These are phyloP conservation scores for Citeromyces hawaiiensis DNA, from an alignment of 1,139 yeast species.

Conservation along the genomic window DNA sequence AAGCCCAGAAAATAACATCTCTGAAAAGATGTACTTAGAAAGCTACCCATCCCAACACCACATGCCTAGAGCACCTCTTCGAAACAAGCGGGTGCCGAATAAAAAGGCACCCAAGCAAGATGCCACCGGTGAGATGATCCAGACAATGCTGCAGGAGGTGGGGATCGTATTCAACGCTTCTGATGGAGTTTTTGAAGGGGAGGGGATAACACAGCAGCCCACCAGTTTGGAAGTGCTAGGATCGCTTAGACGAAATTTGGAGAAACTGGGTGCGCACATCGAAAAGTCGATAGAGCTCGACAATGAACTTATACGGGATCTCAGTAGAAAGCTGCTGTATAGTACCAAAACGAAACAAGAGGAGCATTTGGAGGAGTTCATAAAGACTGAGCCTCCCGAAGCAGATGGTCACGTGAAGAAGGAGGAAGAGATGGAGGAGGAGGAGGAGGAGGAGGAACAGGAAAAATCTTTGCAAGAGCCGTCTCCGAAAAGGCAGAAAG, in stretches of 20 bases:
- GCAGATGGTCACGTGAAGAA: slow-evolving; percentile 6
- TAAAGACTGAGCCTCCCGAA: slow-evolving; percentile 5
- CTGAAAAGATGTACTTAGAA: no score
- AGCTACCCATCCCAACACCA: neutral
- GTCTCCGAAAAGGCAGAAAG: slow-evolving; percentile 33
- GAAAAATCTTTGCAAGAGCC: slow-evolving; percentile 12
- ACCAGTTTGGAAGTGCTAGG: slow-evolving; percentile 22
- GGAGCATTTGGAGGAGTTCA: slow-evolving; percentile 5
- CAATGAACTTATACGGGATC: slow-evolving; percentile 18
- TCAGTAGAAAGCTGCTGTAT: neutral
- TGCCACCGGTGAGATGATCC: slow-evolving; percentile 14
- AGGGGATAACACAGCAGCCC: slow-evolving; percentile 33
- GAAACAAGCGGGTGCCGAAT: slow-evolving; percentile 1
- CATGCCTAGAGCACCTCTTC: neutral
- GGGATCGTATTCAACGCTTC: slow-evolving; percentile 44
- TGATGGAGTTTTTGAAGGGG: slow-evolving; percentile 50
- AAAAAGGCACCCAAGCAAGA: slow-evolving; percentile 1
- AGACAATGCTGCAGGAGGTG: slow-evolving; percentile 38
- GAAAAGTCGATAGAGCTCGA: slow-evolving; percentile 33
- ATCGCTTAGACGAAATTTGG: slow-evolving; percentile 31
- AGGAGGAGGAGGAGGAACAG: slow-evolving; percentile 3
- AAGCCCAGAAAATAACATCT: no score
- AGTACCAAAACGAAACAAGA: slow-evolving; percentile 6
- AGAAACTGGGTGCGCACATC: slow-evolving; percentile 34
- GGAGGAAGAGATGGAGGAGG: slow-evolving; percentile 3